phyloP scores from a whole-genome alignment of 441 rosid species.

The Rhodomyrtus psidioides region DNA sequence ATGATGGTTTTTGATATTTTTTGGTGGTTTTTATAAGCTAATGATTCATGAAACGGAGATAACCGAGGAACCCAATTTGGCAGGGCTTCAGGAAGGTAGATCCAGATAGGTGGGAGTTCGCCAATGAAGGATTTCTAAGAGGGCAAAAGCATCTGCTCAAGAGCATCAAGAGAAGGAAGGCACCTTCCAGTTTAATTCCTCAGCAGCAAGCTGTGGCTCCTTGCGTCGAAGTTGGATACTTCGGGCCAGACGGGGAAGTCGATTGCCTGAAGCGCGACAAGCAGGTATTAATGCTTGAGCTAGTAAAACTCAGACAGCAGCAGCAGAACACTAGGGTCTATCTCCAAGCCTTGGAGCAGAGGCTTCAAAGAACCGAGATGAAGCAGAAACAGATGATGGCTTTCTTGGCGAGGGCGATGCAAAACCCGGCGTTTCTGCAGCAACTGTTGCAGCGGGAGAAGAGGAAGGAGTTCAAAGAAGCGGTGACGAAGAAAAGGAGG shows the following conservation, averaged over 20 bases:
- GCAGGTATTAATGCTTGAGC: slow-evolving; percentile 48
- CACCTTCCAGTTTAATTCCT: slow-evolving; percentile 24
- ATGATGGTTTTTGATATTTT: background rate
- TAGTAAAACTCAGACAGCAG: slow-evolving; percentile 66
- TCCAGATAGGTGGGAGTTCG: slow-evolving; percentile 82
- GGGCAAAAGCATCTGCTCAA: slow-evolving; percentile 63
- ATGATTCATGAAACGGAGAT: background rate
- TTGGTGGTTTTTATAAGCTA: background rate
- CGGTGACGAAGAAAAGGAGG: slow-evolving; percentile 43
- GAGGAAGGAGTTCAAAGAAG: slow-evolving; percentile 51
- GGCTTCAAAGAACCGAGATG: slow-evolving; percentile 53
- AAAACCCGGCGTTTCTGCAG: slow-evolving; percentile 49
- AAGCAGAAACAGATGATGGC: slow-evolving; percentile 90
- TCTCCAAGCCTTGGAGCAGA: slow-evolving; percentile 61
- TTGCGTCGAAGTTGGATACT: slow-evolving; percentile 56
- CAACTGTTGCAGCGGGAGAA: slow-evolving; percentile 48
- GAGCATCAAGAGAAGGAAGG: slow-evolving; percentile 55
- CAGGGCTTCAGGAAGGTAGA: slow-evolving; percentile 90
- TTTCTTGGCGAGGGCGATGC: slow-evolving; percentile 65
- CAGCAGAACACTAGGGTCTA: slow-evolving; percentile 52
- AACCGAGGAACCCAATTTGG: slow-evolving; percentile 6
- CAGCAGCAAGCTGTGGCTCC: slow-evolving; percentile 36
- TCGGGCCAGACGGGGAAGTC: slow-evolving; percentile 51
- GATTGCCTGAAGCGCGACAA: slow-evolving; percentile 55
- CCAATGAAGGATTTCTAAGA: slow-evolving; percentile 68